Base-by-base conservation (phyloP, 352 stramenopile species). In the Elongisporangium senticosum region DNA sequence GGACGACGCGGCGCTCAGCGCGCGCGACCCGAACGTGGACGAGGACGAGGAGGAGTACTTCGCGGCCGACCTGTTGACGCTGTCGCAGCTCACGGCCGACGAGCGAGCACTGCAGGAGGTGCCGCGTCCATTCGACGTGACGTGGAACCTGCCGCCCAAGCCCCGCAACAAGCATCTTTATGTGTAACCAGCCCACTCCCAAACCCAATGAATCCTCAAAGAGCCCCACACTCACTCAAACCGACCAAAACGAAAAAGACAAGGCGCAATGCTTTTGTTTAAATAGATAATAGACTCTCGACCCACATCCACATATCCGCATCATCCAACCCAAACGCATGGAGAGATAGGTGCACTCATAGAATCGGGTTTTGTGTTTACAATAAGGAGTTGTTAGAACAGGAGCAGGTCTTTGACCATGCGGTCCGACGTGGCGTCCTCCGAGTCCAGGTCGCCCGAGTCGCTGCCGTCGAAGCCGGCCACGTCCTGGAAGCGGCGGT, bases 321-420 rank as follows among this genome's bases (percentile, higher is more conserved):
- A 26, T 37, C 33, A 17, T 4, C 11, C 33, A 43, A 43, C 7
- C 3, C 8, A 11, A 13, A 37, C 33, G 13, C 33, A 43, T 43
- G 8, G 33, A 43, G 33, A 43, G 28, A 43, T 63, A 61, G 17
- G 21, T 43, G 4, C 26, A 58, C 33, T 43, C 33, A 43, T 43
- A 43, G 7, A 43, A 43, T 43, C 33, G 23, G 23, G 33, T 43
- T 43, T 37, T 43, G 33, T 43, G 33, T 15, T 43, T 43, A 43
- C 33, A 43, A 43, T 43, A 43, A 43, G 19, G 24, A 20, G 37
- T 78, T 59, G 37, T 78, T 60, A 94, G 54, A 94, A 91, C 65
- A 94, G 72, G 62, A 94, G 72, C 56, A 94, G 69, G 62, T 94
- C 82, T 61, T 94, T 94, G 59, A 90, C 83, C 75, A 94, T 88